phyloP scores from a whole-genome alignment of 176 grass and related monocot genomes.

The Saccharum officinarum region DNA sequence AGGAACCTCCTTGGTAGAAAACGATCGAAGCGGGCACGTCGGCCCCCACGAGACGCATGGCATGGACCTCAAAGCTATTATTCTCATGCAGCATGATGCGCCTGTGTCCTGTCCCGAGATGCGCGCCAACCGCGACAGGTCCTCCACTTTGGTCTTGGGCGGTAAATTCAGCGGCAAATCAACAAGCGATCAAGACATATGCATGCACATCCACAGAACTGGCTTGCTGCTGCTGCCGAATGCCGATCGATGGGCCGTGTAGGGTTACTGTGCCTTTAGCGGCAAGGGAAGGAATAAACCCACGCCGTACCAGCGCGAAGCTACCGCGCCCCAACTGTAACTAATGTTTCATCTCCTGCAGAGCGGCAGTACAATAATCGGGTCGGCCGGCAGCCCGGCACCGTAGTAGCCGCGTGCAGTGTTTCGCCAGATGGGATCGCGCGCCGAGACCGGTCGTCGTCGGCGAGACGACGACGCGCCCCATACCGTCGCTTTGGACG shows the following conservation, averaged over 20 bases:
- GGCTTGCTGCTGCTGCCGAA: not conserved
- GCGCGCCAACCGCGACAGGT: conserved; percentile 27
- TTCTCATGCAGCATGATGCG: not conserved
- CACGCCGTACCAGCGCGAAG: conserved; percentile 26
- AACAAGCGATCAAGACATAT: not conserved
- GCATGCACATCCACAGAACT: not conserved
- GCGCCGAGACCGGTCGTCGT: conserved; percentile 38
- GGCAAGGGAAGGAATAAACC: conserved; percentile 40
- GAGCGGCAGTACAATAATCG: conserved; percentile 26
- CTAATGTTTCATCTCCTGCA: conserved; percentile 20
- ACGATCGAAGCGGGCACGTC: conserved; percentile 5
- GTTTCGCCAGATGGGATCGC: conserved; percentile 47
- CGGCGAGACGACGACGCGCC: not conserved
- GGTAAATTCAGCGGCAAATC: conserved; percentile 18
- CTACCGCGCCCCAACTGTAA: conserved; percentile 20
- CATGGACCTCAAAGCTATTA: conserved; percentile 13
- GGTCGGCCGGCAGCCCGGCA: not conserved
- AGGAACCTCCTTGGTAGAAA: not conserved
- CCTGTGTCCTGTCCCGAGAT: conserved; percentile 25
- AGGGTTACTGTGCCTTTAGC: not conserved
- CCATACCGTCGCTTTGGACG: conserved; percentile 29
- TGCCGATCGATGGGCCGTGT: not conserved
- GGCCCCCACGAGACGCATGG: conserved; percentile 1
- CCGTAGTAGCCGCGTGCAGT: not conserved
- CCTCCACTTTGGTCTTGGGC: conserved; percentile 13